Base-by-base conservation (phyloP, 805 yeast species). In the Candida multigemmis region DNA sequence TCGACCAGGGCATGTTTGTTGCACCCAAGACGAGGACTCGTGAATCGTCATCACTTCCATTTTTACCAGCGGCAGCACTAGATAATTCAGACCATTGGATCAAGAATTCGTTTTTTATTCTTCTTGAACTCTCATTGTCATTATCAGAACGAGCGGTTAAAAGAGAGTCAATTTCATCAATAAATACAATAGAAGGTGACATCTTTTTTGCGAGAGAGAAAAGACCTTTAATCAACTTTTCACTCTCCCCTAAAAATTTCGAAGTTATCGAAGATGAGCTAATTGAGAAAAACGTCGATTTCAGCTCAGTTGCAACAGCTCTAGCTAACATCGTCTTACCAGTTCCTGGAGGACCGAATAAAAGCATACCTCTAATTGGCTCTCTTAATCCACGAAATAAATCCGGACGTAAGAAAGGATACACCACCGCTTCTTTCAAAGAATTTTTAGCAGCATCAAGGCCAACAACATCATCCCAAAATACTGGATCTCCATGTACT, bases 261-360 rank as follows among this genome's bases (percentile, higher is more conserved):
- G 96, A 85, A 2, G 95, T 81, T 35, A 89, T 64, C 4, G 93
- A 79, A 1, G 41, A 83, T 2, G 96, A 93, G 38, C 89, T 78
- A 17, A 89, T 86, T 14, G 91, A 75, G 52, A 89, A 89, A 47
- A 89, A 89, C 0, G 96, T 87, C 1, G 95, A 84, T 33, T 80
- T 77, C 6, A 95, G 80, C 57, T 91, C 97, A 2, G 93, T 83
- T 3, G 96, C 97, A 3, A 91, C 96, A 0, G 97, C 95, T 37
- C 95, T 66, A 0, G 96, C 96, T 39, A 89, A 68, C 97, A 89
- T 87, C 1, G 96, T 87, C 47, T 91, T 89, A 31, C 97, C 97
- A 0, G 97, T 89, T n/a, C 98, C 98, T 0, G 97, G 96, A 3
- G 98, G 97, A 0, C 98, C 98, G 60, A 86, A 89, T 22, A 89